Conservation (phyloP, 176 grass and related monocot species). For the Tillandsia leiboldiana region DNA sequence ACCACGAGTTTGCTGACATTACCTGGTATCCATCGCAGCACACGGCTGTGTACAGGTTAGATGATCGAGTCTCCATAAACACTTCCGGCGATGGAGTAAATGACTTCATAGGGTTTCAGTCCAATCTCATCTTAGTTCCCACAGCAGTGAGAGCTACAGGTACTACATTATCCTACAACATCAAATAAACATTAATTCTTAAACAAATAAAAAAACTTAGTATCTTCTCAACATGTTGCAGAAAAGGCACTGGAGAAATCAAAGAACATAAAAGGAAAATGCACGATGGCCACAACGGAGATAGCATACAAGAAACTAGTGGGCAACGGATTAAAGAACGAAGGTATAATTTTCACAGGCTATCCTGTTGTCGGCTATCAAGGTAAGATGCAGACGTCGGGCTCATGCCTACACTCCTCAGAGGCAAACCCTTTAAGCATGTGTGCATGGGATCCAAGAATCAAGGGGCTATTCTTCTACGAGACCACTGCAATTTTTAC, state of each 20-base stretch:
- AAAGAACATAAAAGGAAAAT: slow-evolving; percentile 36
- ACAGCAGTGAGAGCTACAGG: slow-evolving; percentile 28
- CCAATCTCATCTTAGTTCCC: slow-evolving; percentile 26
- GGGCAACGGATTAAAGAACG: slow-evolving; percentile 48
- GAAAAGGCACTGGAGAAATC: slow-evolving; percentile 46
- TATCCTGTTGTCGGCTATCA: slow-evolving; percentile 69
- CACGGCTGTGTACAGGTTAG: slow-evolving; percentile 45
- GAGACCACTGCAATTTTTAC: slow-evolving; percentile 74
- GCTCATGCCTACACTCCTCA: slow-evolving; percentile 48
- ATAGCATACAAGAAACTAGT: slow-evolving; percentile 43
- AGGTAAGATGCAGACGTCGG: slow-evolving; percentile 68
- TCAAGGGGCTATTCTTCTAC: slow-evolving; percentile 74
- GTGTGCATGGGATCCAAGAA: slow-evolving; percentile 79
- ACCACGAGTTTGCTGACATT: slow-evolving; percentile 75
- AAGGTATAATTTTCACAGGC: slow-evolving; percentile 34
- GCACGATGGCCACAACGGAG: slow-evolving; percentile 27
- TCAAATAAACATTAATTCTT: neutral
- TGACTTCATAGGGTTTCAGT: slow-evolving; percentile 72
- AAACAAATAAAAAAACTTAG: neutral
- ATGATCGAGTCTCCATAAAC: slow-evolving; percentile 38
- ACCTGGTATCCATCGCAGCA: slow-evolving; percentile 77
- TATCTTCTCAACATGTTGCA: slow-evolving; percentile 2
- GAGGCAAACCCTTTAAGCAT: slow-evolving; percentile 7
- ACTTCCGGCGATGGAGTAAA: slow-evolving; percentile 46
- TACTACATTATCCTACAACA: neutral